A percentile compares a stretch with the other conserved stretches of the same genome.
These are phyloP conservation scores for Clarireedia homoeocarpa DNA, from an alignment of 2,329 filamentous ascomycete genomes.

Conservation along the genomic window DNA sequence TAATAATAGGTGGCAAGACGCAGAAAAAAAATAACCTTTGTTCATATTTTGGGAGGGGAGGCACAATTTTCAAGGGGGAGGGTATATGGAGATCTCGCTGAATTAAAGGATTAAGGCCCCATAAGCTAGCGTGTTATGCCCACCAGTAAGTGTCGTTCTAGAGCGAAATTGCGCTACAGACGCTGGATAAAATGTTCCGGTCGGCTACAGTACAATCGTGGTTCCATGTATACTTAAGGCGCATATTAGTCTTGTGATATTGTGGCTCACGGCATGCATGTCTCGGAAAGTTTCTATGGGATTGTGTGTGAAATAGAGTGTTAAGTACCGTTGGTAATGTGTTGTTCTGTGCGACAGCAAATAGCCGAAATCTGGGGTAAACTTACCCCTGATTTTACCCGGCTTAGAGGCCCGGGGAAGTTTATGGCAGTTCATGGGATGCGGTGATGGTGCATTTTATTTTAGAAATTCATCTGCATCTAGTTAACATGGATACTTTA, in stretches of 20 bases:
- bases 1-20: too few species aligned
- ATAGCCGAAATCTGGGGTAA: slow-evolving; percentile 8
- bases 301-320: too few species aligned
- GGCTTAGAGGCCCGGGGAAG: neutral
- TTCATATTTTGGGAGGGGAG: too few species aligned
- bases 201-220: neutral
- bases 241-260: neutral
- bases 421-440: neutral
- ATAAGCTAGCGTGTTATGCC: neutral
- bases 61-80: too few species aligned
- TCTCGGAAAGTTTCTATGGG: neutral
- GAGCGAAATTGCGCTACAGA: neutral
- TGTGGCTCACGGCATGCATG: neutral
- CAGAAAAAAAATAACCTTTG: too few species aligned
- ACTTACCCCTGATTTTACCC: slow-evolving; percentile 5
- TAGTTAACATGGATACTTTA: too few species aligned
- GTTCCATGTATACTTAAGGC: too few species aligned
- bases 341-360: neutral
- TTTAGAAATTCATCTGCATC: neutral
- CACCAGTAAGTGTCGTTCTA: neutral
- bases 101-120: neutral
- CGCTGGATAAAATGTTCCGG: neutral
- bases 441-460: neutral
- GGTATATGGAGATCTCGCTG: neutral
- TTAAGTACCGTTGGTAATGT: too few species aligned